Conservation (phyloP, 441 rosid species). For the Bocquillonia castaneifolia region DNA sequence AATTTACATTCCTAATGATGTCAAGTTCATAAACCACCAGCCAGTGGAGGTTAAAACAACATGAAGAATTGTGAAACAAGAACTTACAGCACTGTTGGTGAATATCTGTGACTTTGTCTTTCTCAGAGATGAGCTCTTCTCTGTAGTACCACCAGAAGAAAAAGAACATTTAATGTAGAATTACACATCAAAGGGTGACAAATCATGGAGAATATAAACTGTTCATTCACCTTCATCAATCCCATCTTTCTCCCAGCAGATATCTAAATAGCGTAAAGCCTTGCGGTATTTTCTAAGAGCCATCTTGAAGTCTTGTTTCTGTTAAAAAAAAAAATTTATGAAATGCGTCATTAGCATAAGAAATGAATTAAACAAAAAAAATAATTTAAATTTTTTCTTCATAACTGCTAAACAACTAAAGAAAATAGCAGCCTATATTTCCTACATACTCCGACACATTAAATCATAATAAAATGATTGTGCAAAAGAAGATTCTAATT, state of each 20-base stretch:
- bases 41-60: neutral
- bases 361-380: neutral
- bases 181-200: slow-evolving; percentile 6
- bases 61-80: neutral
- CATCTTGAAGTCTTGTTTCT: slow-evolving; percentile 94
- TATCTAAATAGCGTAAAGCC: slow-evolving; percentile 81
- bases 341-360: neutral
- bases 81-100: slow-evolving; percentile 84
- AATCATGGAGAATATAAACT: neutral
- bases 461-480: neutral
- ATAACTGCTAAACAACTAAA: neutral
- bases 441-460: neutral
- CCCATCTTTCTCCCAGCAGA: slow-evolving; percentile 98
- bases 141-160: slow-evolving; percentile 37
- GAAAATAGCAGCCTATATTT: neutral
- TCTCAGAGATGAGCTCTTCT: slow-evolving; percentile 68
- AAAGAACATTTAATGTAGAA: neutral
- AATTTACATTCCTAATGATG: neutral
- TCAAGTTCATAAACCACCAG: neutral
- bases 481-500: neutral
- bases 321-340: slow-evolving; percentile 3
- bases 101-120: slow-evolving; percentile 86
- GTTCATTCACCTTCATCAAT: slow-evolving; percentile 67
- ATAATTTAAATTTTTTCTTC: too few species aligned
- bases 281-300: slow-evolving; percentile 87